phyloP scores from a whole-genome alignment of 139 green algal species.

The Chlorella sorokiniana region DNA sequence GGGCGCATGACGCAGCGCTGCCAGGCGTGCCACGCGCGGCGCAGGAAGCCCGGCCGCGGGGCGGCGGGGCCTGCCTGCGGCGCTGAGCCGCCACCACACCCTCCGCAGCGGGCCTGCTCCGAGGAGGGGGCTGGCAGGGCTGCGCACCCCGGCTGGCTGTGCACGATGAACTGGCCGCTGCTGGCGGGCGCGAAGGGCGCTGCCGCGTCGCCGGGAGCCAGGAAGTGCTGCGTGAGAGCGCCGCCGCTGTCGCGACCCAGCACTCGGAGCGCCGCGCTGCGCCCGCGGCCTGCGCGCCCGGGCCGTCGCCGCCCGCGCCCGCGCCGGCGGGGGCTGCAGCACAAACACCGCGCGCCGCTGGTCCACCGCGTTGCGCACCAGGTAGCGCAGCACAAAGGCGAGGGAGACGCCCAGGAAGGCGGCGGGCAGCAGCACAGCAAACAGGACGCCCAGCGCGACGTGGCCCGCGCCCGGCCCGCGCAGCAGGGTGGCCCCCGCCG shows the following conservation, averaged over 20 bases:
- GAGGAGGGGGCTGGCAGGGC: too few species aligned
- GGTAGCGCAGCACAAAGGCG: slow-evolving; percentile 26
- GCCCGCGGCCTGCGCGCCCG: neutral
- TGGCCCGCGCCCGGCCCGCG: neutral
- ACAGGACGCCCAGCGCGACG: slow-evolving; percentile 26
- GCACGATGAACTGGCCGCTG: slow-evolving; percentile 2
- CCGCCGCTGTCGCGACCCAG: slow-evolving; percentile 16
- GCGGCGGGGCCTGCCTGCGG: too few species aligned
- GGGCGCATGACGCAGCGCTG: slow-evolving; percentile 34
- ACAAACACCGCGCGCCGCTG: slow-evolving; percentile 33
- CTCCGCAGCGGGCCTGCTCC: too few species aligned
- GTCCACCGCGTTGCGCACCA: slow-evolving; percentile 27
- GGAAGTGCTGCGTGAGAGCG: slow-evolving; percentile 17
- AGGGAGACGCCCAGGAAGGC: slow-evolving; percentile 15
- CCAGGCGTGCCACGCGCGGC: neutral
- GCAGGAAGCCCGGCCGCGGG: neutral
- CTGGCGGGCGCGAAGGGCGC: neutral
- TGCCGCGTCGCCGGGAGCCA: neutral
- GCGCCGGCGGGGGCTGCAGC: slow-evolving; percentile 4
- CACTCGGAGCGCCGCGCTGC: neutral
- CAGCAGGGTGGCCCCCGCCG: slow-evolving; percentile 31
- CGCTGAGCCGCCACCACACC: too few species aligned
- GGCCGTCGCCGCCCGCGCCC: neutral
- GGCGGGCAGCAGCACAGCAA: slow-evolving; percentile 34
- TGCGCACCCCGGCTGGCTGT: too few species aligned